Conservation (phyloP, 768 basidiomycete genomes). For the Suillus brevipes region DNA sequence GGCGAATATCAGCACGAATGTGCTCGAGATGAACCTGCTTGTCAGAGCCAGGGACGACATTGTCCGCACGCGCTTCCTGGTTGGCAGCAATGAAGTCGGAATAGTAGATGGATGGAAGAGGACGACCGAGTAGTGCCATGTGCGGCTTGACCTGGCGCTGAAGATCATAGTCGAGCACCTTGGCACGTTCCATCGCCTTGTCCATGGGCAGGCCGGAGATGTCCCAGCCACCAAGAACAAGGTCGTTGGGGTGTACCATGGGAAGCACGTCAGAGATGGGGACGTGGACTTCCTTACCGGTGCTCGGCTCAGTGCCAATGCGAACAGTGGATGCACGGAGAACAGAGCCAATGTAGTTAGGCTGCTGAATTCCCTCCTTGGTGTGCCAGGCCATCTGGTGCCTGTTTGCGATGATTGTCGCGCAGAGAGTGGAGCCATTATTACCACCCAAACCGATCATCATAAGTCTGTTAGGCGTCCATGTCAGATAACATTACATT, state of each 20-base stretch:
- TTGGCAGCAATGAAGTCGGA: conserved; percentile 98
- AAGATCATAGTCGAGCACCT: conserved; percentile 94
- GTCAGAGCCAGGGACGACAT: conserved; percentile 79
- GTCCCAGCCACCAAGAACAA: conserved; percentile 98
- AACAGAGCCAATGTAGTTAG: conserved; percentile 97
- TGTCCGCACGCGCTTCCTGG: conserved; percentile 95
- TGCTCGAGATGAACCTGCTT: conserved; percentile 92
- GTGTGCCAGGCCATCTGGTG: conserved; percentile 95
- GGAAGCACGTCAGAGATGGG: conserved; percentile 92
- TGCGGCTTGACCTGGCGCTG: conserved; percentile 91
- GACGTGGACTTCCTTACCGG: conserved; percentile 88
- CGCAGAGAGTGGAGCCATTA: conserved; percentile 92
- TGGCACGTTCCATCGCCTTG: conserved; percentile 88
- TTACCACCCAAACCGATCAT: conserved; percentile 97
- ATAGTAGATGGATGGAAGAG: conserved; percentile 95
- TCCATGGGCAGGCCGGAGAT: conserved; percentile 86
- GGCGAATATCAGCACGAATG: conserved; percentile 89
- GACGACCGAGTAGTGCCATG: conserved; percentile 77
- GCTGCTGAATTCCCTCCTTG: conserved; percentile 87
- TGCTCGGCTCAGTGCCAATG: conserved; percentile 76
- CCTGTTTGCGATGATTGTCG: conserved; percentile 94
- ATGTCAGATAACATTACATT: conserved; percentile 7
- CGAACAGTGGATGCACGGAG: conserved; percentile 94
- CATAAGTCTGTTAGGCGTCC: conserved; percentile 67
- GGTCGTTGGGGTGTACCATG: conserved; percentile 98